Base-by-base conservation (phyloP, 1,284 basidiomycete species). In the Cutaneotrichosporon cavernicola region DNA sequence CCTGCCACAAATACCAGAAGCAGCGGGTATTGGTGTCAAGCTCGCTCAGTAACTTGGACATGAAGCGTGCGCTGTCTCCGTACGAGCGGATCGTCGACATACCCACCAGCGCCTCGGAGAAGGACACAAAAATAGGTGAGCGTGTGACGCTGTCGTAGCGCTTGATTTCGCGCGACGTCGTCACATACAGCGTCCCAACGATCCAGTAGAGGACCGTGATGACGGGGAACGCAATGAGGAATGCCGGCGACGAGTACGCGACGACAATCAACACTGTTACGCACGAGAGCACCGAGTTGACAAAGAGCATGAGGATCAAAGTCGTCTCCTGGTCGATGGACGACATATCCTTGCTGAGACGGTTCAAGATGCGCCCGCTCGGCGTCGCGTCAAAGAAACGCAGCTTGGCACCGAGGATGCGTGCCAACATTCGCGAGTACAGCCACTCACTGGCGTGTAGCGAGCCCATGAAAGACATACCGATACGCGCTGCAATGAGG, bases 101-200 rank as follows among this genome's bases (percentile, higher is more conserved):
- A 22, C 84, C 84, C 5, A 78, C 75, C 14, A 81, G 70, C 16
- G 74, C 77, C 62, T 81, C 80, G 21, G 76, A 73, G 73, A 86
- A 86, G 62, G 80, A 82, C n/a, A 83, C 82, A 61, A 85, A 85
- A 64, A 86, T 82, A 18, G 85, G 85, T 21, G 83, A 84, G 65
- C 84, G 82, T 30, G 82, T 82, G 16, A 82, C 81, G 51, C 72
- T 74, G 68, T 86, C 85, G 36, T 84, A 78, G 16, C 85, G 82
- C 76, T 86, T 86, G 67, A 85, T 77, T 66, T 85, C 84, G 46
- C 84, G 79, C 13, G 79, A 82, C 9, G 82, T 81, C 5, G 77
- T 71, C 22, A 84, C 75, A 73, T 85, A 85, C 16, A 81, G 66
- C 3, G 75, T 65, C 0, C 83, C 83, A 32, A 83, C 73, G 51